Conservation (phyloP, 148 eudicot species). For the Rhododendron ferrugineum region DNA sequence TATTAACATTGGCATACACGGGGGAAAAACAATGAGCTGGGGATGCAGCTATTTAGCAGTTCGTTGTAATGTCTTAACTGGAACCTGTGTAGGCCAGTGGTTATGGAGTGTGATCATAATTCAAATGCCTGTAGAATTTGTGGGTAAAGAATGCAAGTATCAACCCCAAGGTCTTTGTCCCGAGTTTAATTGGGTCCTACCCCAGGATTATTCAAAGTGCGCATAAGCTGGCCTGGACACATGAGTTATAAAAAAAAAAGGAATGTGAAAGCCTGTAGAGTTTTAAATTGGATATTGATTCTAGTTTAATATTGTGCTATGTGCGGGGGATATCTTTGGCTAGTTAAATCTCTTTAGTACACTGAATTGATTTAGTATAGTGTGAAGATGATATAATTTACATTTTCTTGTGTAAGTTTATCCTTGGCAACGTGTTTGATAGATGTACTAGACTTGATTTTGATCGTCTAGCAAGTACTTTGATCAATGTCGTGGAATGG, state of each 20-base stretch:
- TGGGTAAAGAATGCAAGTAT: background rate
- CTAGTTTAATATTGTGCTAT: background rate
- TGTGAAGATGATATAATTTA: background rate
- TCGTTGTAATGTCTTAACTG: background rate
- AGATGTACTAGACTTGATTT: background rate
- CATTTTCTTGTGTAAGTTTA: background rate
- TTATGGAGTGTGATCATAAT: background rate
- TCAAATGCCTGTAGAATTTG: background rate
- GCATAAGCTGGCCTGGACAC: too few relatives aligned
- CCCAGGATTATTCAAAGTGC: background rate
- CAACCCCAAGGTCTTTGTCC: background rate
- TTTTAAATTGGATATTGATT: background rate
- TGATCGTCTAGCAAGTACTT: background rate
- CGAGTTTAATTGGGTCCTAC: background rate
- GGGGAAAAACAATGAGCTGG: background rate
- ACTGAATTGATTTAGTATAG: background rate
- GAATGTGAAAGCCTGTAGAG: background rate
- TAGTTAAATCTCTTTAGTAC: background rate
- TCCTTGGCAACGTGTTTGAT: background rate
- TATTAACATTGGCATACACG: background rate
- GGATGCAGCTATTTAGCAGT: background rate
- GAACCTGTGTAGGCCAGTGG: background rate
- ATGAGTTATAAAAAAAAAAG: too few relatives aligned
- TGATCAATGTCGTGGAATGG: background rate
- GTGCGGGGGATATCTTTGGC: background rate